Evolutionary conservation across 176 grass and related monocot species (phyloP).

Genomic region (Oropetium thomaeum): DNA sequence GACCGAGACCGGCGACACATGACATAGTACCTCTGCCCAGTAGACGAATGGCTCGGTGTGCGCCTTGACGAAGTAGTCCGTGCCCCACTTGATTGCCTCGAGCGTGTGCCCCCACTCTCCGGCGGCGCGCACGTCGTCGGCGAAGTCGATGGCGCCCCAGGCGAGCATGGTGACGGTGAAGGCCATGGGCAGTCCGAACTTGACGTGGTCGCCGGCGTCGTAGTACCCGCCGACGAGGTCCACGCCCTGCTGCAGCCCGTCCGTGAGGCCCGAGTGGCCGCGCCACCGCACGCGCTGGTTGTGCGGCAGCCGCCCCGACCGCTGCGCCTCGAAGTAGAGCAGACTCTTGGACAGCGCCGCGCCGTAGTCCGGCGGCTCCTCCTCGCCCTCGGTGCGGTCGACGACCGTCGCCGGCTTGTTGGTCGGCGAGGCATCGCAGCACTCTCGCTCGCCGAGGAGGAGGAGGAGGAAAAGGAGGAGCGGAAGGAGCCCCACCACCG

Average conservation of each 20-base stretch:
- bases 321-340: slow-evolving; percentile 96
- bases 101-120: slow-evolving; percentile 60
- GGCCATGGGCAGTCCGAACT: slow-evolving; percentile 95
- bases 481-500: not conserved
- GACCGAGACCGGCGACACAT: too few relatives aligned
- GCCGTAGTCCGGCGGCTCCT: slow-evolving; percentile 50
- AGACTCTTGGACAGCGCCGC: slow-evolving; percentile 71
- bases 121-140: slow-evolving; percentile 49
- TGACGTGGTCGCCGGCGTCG: slow-evolving; percentile 91
- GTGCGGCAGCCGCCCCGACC: slow-evolving; percentile 83
- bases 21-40: slow-evolving; percentile 94
- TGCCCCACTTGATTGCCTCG: slow-evolving; percentile 97
- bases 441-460: not conserved
- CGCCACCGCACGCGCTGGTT: slow-evolving; percentile 81
- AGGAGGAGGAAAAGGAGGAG: not conserved
- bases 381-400: not conserved
- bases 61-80: slow-evolving; percentile 96
- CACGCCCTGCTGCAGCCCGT: slow-evolving; percentile 90
- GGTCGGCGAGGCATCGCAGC: too few relatives aligned
- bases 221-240: slow-evolving; percentile 90
- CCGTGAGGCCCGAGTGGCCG: slow-evolving; percentile 82
- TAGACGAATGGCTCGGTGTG: slow-evolving; percentile 79
- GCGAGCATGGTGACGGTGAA: slow-evolving; percentile 92
- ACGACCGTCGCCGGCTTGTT: too few relatives aligned
- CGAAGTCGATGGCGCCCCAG: slow-evolving; percentile 80